Conservation (phyloP, 2,329 filamentous ascomycete genomes). For the Paecilomyces niveus region DNA sequence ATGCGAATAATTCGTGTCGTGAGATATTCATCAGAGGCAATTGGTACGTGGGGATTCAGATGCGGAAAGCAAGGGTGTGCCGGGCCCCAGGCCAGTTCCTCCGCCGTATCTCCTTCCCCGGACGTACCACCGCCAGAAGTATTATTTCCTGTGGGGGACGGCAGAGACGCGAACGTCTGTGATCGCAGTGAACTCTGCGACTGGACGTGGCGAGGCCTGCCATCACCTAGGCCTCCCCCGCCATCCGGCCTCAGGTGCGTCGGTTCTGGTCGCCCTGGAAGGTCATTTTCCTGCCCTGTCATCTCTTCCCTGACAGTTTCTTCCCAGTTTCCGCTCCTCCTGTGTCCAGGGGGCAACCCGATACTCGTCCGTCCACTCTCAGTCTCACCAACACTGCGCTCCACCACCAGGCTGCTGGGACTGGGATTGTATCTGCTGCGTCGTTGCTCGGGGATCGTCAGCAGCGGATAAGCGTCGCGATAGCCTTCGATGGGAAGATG, state of each 20-base stretch:
- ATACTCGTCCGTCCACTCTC: conserved; percentile 48
- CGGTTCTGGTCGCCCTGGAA: conserved; percentile 22
- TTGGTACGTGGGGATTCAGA: conserved; percentile 80
- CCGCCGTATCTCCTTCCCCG: conserved; percentile 51
- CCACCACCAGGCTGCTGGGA: conserved; percentile 41
- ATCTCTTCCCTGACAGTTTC: conserved; percentile 10
- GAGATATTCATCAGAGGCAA: conserved; percentile 64
- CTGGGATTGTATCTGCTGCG: conserved; percentile 45
- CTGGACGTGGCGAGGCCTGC: conserved; percentile 27
- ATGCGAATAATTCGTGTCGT: conserved; percentile 87
- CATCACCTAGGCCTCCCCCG: conserved; percentile 11
- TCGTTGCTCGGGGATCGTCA: conserved; percentile 51
- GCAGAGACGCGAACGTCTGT: conserved; percentile 32
- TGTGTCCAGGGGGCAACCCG: conserved; percentile 40
- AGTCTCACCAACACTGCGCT: conserved; percentile 38
- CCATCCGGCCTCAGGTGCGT: conserved; percentile 20
- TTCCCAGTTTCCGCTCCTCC: conserved; percentile 22
- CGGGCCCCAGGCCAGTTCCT: conserved; percentile 82
- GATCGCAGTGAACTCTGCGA: conserved; percentile 36
- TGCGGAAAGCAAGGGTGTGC: conserved; percentile 93
- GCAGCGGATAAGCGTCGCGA: conserved; percentile 48
- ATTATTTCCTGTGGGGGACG: conserved; percentile 27
- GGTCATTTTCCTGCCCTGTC: conserved; percentile 20
- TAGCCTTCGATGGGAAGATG: conserved; percentile 25
- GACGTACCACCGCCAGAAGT: conserved; percentile 18